Percentiles rank a stretch among this genome's conserved stretches.
phyloP scores from a whole-genome alignment of 2,329 filamentous ascomycete species.

The Talaromyces sp. region DNA sequence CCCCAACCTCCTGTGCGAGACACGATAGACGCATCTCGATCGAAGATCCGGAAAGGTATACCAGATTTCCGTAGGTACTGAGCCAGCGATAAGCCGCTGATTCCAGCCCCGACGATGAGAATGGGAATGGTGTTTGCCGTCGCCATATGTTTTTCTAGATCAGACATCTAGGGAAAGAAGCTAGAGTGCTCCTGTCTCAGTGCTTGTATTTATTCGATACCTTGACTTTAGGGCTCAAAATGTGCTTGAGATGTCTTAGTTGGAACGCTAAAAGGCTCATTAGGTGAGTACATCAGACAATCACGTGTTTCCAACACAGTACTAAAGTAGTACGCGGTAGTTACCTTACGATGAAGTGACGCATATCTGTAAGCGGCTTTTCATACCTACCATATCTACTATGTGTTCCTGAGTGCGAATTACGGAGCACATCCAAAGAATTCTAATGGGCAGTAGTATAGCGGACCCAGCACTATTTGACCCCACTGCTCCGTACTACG shows the following conservation, averaged over 20 bases:
- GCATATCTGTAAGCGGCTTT: neutral
- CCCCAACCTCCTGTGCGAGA: slow-evolving; percentile 59
- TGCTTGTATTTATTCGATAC: neutral
- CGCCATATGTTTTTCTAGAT: neutral
- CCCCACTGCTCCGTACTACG: no score
- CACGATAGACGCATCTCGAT: slow-evolving; percentile 44
- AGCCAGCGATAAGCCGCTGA: slow-evolving; percentile 44
- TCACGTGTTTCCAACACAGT: no score
- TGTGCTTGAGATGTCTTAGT: neutral
- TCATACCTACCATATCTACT: neutral
- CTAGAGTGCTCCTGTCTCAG: neutral
- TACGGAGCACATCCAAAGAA: neutral
- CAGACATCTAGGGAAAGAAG: neutral
- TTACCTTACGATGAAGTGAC: no score
- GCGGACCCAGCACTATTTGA: neutral
- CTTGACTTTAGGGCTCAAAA: neutral
- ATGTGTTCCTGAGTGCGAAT: neutral
- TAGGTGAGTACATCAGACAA: neutral
- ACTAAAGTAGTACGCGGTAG: neutral
- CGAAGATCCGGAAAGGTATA: slow-evolving; percentile 39
- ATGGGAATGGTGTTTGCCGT: slow-evolving; percentile 30
- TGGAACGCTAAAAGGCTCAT: neutral
- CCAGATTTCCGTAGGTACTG: slow-evolving; percentile 36
- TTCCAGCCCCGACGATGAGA: slow-evolving; percentile 44
- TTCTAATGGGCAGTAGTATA: neutral